Evolutionary conservation across 306 rosid genomes (phyloP), one percentile per base, ranked within the genome.

Genomic region (Glycine tomentella): DNA sequence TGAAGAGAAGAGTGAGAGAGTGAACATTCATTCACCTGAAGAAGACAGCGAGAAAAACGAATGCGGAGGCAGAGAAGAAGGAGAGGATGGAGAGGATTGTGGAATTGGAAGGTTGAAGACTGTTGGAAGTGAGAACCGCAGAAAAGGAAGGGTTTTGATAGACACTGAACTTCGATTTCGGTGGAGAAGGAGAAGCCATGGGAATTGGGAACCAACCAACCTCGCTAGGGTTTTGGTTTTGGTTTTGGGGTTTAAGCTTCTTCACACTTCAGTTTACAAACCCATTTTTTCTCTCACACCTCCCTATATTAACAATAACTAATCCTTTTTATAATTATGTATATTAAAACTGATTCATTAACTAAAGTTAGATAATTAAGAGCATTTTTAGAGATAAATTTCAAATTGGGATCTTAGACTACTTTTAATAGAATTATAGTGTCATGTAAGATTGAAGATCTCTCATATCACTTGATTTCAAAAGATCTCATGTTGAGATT

Each of bases 71-170:
- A 48, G 90, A 85, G 81, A 91, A 89, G 90, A 93, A 83, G 36
- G 85, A 25, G 31, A 25, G 31, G 31, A 25, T 25, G 31, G 31
- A 86, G 46, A 91, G 76, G 84, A 90, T 72, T 9, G 93, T 81
- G 83, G 80, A 83, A 31, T 84, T 89, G 36, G 97, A 86, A 84
- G 98, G 98, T 9, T 83, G 97, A 61, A 93, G 78, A 69, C 99
- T 93, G 69, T 75, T 89, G 81, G 96, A 85, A 33, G 97, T 95
- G 56, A 95, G 94, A 13, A 90, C 94, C 2, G 96, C 91, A 3
- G 98, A 95, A 9, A 93, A 80, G 3, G 91, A 63, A 75, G 92
- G 91, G 81, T 93, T 91, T 83, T 93, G 97, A 44, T 95, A 93
- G 4, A 91, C 93, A 1, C 87, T 61, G 89, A 93, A 95, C 81